A percentile compares a stretch with the other conserved stretches of the same genome.
These are phyloP conservation scores for Solanum sejunctum DNA, from an alignment of 257 asterid genomes.

Conservation along the genomic window DNA sequence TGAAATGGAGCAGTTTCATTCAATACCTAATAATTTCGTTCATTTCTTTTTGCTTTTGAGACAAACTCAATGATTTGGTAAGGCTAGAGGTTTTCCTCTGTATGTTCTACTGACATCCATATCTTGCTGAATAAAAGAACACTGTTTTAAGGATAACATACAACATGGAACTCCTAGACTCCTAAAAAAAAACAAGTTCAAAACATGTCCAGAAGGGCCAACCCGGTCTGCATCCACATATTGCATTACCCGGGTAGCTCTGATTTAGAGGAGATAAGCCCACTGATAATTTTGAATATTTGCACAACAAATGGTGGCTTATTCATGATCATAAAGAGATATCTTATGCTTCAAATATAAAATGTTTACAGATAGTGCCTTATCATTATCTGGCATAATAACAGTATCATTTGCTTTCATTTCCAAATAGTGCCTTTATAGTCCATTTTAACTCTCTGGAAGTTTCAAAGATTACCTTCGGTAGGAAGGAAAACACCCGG, in stretches of 20 bases:
- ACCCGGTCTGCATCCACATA: neutral
- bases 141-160: neutral
- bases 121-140: neutral
- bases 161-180: neutral
- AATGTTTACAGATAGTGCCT: neutral
- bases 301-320: neutral
- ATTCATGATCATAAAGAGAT: neutral
- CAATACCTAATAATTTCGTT: neutral
- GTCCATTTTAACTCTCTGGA: neutral
- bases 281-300: neutral
- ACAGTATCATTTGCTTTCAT: neutral
- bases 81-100: neutral
- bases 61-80: neutral
- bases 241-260: neutral
- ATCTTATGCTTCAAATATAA: neutral
- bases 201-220: neutral
- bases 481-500: constrained; percentile 49
- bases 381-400: neutral
- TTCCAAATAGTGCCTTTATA: neutral
- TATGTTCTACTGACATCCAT: neutral
- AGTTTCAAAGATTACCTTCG: constrained; percentile 29
- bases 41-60: neutral
- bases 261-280: neutral
- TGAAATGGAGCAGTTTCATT: neutral
- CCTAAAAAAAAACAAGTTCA: too few relatives aligned